phyloP scores from a whole-genome alignment of 768 basidiomycete species.

The Mycena indigotica region DNA sequence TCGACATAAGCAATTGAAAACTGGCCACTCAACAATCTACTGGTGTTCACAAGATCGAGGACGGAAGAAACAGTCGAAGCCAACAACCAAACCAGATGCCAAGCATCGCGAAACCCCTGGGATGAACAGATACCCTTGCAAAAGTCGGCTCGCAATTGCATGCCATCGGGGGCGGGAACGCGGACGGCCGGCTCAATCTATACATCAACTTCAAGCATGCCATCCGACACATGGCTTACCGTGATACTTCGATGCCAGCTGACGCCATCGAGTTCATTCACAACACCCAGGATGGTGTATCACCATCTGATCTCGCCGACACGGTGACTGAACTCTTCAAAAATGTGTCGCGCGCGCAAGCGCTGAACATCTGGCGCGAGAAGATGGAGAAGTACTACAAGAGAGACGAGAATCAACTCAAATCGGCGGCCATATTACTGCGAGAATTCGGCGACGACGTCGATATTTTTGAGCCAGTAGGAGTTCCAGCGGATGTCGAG shows the following conservation, averaged over 20 bases:
- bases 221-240: not conserved
- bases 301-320: constrained; percentile 22
- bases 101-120: constrained; percentile 11
- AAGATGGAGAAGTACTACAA: constrained; percentile 24
- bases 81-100: not conserved
- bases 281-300: not conserved
- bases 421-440: constrained; percentile 18
- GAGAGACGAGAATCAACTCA: constrained; percentile 14
- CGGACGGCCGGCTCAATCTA: not conserved
- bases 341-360: constrained; percentile 15
- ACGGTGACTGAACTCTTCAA: constrained; percentile 31
- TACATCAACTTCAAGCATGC: constrained; percentile 2
- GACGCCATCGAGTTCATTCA: not conserved
- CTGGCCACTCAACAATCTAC: constrained; percentile 13
- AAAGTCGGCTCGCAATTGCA: constrained; percentile 1
- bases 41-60: constrained; percentile 22
- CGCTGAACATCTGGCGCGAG: constrained; percentile 18
- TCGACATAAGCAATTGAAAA: not conserved
- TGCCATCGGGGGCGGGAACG: not conserved
- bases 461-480: constrained; percentile 6
- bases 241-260: not conserved
- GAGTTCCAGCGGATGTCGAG: constrained; percentile 7
- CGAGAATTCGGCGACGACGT: constrained; percentile 17
- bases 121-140: constrained; percentile 15
- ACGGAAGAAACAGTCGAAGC: constrained; percentile 17